Conservation (phyloP, 78 protist species). For the Dictyostelium capitatum region DNA sequence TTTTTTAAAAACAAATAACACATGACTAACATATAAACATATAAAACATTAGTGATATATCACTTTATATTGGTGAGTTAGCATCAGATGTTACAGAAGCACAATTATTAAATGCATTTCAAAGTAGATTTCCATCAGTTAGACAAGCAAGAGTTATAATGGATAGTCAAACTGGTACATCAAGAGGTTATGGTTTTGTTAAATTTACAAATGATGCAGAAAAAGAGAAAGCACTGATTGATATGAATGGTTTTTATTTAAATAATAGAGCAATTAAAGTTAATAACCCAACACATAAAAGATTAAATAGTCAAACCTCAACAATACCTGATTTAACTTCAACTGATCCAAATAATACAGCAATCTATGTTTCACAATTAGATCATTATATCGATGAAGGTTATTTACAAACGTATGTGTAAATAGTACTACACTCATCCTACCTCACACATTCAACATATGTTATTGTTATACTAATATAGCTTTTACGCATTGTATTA, state of each 20-base stretch:
- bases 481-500: no score
- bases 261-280: slow-evolving; percentile 27
- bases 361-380: slow-evolving; percentile 22
- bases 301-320: slow-evolving; percentile 16
- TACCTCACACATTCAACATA: neutral
- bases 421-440: no score
- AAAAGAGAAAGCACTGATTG: slow-evolving; percentile 40
- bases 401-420: slow-evolving; percentile 3
- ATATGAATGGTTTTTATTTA: slow-evolving; percentile 29
- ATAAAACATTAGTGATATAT: neutral
- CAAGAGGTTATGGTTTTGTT: slow-evolving; percentile 61
- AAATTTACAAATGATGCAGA: slow-evolving; percentile 29
- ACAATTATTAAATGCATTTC: slow-evolving; percentile 7
- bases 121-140: slow-evolving; percentile 24
- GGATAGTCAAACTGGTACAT: slow-evolving; percentile 12
- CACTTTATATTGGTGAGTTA: slow-evolving; percentile 17
- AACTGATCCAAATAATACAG: slow-evolving; percentile 28
- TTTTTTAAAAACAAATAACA: neutral
- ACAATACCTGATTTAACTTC: neutral
- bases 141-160: slow-evolving; percentile 23
- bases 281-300: slow-evolving; percentile 24
- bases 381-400: slow-evolving; percentile 26
- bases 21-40: neutral
- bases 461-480: neutral
- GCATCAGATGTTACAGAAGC: slow-evolving; percentile 8